Evolutionary conservation across 208 protist genomes (phyloP).

Genomic region (Leishmania guyanensis): DNA sequence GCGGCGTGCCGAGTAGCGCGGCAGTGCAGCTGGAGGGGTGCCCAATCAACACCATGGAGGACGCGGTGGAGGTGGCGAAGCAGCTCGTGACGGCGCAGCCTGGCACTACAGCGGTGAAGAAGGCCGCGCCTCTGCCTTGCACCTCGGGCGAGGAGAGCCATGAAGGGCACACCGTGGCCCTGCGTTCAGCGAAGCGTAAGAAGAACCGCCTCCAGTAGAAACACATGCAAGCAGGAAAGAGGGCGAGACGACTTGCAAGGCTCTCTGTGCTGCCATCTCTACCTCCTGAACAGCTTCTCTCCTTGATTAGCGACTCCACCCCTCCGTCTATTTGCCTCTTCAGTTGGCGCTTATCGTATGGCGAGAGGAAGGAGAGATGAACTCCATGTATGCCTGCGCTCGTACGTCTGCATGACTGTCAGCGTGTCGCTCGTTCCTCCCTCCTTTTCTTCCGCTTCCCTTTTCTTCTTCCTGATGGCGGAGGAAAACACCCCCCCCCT

Average conservation of each 20-base stretch:
- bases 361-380: no score
- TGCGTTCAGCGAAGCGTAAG: slow-evolving; percentile 48
- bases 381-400: no score
- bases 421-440: no score
- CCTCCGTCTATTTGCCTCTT: no score
- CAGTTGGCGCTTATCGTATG: no score
- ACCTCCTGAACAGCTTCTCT: not conserved
- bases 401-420: no score
- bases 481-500: not conserved
- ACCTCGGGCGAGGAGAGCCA: not conserved
- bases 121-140: not conserved
- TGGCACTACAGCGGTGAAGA: not conserved
- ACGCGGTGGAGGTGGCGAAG: slow-evolving; percentile 65
- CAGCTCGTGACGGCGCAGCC: slow-evolving; percentile 50
- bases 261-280: not conserved
- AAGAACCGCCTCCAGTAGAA: slow-evolving; percentile 81
- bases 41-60: slow-evolving; percentile 60
- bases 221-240: not conserved
- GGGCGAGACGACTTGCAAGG: not conserved
- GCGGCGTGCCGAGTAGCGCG: slow-evolving; percentile 39
- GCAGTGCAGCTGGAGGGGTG: slow-evolving; percentile 19
- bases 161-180: not conserved
- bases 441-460: no score
- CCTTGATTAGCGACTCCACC: no score
- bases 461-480: no score